phyloP scores from a whole-genome alignment of 2,329 filamentous ascomycete species.

The Colletotrichum plurivorum region DNA sequence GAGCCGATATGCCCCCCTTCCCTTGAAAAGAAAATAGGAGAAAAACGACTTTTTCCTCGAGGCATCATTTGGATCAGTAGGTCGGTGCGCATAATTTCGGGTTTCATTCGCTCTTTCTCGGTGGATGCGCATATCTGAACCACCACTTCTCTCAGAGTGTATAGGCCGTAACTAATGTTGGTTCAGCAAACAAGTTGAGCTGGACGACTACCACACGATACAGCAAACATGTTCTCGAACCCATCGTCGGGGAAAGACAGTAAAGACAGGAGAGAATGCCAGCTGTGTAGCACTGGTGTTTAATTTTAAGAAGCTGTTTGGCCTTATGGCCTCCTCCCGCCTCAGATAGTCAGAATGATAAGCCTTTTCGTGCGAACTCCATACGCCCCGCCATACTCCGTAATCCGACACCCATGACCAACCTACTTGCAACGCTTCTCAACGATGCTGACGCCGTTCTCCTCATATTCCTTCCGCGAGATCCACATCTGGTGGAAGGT shows the following conservation, averaged over 20 bases:
- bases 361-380: constrained; percentile 37
- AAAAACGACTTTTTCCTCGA: too few species aligned
- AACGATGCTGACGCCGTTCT: constrained; percentile 90
- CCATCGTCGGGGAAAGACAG: background rate
- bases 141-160: too few species aligned
- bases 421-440: constrained; percentile 94
- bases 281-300: constrained; percentile 25
- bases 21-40: too few species aligned
- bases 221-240: too few species aligned
- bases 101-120: too few species aligned
- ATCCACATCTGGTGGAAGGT: constrained; percentile 99
- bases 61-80: too few species aligned
- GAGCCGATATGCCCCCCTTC: too few species aligned
- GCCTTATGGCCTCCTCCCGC: constrained; percentile 3
- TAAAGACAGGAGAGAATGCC: background rate
- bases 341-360: constrained; percentile 20
- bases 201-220: too few species aligned
- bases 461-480: constrained; percentile 95
- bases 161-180: too few species aligned
- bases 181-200: too few species aligned
- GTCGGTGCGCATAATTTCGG: too few species aligned
- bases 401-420: constrained; percentile 33
- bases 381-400: constrained; percentile 37
- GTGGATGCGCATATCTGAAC: too few species aligned
- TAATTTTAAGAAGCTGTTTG: constrained; percentile 20